Conservation (phyloP, 345 rosid species). For the Hibiscus syriacus region DNA sequence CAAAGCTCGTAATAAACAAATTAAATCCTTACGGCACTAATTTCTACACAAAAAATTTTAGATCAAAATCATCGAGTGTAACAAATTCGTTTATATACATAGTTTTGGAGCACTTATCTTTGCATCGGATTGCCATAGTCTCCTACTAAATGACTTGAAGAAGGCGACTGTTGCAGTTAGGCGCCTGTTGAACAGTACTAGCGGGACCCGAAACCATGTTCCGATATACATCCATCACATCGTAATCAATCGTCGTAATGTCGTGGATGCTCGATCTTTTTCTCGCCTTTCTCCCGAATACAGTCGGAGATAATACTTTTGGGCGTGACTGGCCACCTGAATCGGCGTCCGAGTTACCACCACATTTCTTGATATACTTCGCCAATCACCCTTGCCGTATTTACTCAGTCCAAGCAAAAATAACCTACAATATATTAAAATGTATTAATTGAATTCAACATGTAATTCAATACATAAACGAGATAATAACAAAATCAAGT, state of each 20-base stretch:
- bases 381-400: background rate
- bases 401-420: background rate
- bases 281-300: background rate
- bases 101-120: too few species aligned
- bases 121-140: background rate
- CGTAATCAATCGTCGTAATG: background rate
- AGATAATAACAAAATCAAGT: too few species aligned
- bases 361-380: background rate
- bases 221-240: background rate
- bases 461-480: too few species aligned
- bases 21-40: too few species aligned
- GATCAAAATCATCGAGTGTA: too few species aligned
- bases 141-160: background rate
- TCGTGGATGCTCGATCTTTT: background rate
- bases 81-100: too few species aligned
- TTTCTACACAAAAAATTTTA: too few species aligned
- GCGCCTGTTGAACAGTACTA: background rate
- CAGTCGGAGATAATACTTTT: background rate
- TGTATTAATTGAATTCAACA: too few species aligned
- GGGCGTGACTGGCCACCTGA: background rate
- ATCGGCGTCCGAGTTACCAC: background rate
- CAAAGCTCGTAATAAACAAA: too few species aligned
- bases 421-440: background rate
- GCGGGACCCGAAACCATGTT: background rate
- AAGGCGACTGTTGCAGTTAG: background rate